phyloP scores from a whole-genome alignment of 2,329 filamentous ascomycete genomes.

The Xylaria sp. region DNA sequence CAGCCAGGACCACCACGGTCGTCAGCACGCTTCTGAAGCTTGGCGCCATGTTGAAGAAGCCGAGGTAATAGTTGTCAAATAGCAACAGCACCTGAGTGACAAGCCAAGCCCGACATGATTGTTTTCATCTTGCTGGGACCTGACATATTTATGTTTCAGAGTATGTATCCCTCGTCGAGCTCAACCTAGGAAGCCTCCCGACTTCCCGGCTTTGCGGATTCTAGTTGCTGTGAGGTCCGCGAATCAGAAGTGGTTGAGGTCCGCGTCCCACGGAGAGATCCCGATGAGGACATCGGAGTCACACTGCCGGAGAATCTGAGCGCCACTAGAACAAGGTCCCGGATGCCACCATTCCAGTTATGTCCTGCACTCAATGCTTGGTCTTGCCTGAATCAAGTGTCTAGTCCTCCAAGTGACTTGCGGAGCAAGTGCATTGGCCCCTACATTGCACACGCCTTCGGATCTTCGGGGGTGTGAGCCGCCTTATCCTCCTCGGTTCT shows the following conservation, averaged over 20 bases:
- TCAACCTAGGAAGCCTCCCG: background rate
- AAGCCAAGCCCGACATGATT: constrained; percentile 7
- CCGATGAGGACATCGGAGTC: constrained; percentile 34
- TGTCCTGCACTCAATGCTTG: background rate
- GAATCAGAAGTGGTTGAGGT: constrained; percentile 27
- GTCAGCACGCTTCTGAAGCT: constrained; percentile 31
- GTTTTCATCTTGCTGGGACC: background rate
- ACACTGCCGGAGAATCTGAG: constrained; percentile 25
- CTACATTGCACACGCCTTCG: constrained; percentile 7
- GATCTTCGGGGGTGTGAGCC: constrained; percentile 33
- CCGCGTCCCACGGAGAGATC: constrained; percentile 25
- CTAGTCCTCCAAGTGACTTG: background rate
- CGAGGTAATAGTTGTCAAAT: background rate
- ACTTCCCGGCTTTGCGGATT: constrained; percentile 19
- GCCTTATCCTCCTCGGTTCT: constrained; percentile 2
- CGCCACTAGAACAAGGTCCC: constrained; percentile 14
- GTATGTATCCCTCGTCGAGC: background rate
- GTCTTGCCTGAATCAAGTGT: background rate
- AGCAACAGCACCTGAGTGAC: background rate
- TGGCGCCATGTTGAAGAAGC: constrained; percentile 29
- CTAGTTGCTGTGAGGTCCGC: constrained; percentile 12
- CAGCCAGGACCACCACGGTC: constrained; percentile 24
- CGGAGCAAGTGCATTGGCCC: background rate
- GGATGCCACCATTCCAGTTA: constrained; percentile 12
- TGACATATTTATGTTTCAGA: constrained; percentile 26